phyloP scores from a whole-genome alignment of 768 basidiomycete species.

The Epithele typhae region DNA sequence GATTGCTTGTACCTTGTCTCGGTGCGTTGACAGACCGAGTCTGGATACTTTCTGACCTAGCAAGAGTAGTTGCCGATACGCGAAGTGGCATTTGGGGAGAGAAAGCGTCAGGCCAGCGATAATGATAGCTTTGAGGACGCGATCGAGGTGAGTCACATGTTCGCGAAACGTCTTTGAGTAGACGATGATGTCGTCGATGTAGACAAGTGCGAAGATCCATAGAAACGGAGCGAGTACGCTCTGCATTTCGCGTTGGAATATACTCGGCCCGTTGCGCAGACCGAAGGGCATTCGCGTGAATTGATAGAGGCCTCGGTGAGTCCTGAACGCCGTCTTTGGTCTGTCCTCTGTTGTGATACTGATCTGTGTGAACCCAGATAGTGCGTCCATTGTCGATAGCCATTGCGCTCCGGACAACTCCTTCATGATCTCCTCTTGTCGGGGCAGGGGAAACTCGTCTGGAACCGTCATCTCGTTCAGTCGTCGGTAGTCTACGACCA shows the following conservation, averaged over 20 bases:
- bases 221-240: conserved; percentile 1
- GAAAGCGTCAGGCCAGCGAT: conserved; percentile 26
- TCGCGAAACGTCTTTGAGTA: conserved; percentile 7
- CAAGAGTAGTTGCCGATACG: conserved; percentile 29
- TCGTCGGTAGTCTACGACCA: conserved; percentile 32
- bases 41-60: conserved; percentile 38
- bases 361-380: conserved; percentile 39
- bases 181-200: conserved; percentile 10
- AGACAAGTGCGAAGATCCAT: neutral
- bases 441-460: conserved; percentile 17
- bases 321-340: conserved; percentile 34
- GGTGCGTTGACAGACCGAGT: conserved; percentile 33
- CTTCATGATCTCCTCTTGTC: conserved; percentile 17
- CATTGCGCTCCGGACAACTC: conserved; percentile 24
- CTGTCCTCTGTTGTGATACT: conserved; percentile 24
- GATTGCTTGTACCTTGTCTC: conserved; percentile 34
- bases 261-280: conserved; percentile 26
- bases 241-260: conserved; percentile 39
- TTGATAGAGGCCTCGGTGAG: conserved; percentile 36
- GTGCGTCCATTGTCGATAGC: conserved; percentile 32
- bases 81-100: conserved; percentile 32
- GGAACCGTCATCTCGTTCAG: conserved; percentile 24
- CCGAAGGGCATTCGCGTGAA: conserved; percentile 39
- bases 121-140: conserved; percentile 15
- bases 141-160: neutral